A percentile compares a stretch with the other conserved stretches of the same genome.
These are phyloP conservation scores for Candida mattraensis DNA, from an alignment of 805 yeast species.

Conservation along the genomic window DNA sequence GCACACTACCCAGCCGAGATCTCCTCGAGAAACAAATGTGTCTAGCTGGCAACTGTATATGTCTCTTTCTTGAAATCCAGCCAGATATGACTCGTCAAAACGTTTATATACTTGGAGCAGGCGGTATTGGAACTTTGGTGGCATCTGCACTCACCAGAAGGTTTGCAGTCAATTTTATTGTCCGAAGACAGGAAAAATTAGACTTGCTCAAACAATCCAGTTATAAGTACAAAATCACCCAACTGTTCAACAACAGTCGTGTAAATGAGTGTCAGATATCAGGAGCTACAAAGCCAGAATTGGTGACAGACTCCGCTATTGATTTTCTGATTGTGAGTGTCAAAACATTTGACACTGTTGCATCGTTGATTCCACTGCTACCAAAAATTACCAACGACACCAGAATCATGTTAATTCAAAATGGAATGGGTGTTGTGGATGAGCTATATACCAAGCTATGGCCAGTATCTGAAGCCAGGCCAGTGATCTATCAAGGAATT, in stretches of 20 bases:
- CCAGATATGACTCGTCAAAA: slow-evolving; percentile 5
- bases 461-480: slow-evolving; percentile 47
- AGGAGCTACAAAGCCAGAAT: slow-evolving; percentile 17
- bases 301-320: slow-evolving; percentile 22
- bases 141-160: slow-evolving; percentile 23
- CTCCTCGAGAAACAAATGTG: too few relatives aligned
- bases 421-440: slow-evolving; percentile 77
- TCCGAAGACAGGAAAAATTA: slow-evolving; percentile 27
- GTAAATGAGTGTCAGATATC: slow-evolving; percentile 15
- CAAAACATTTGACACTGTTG: slow-evolving; percentile 71
- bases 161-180: slow-evolving; percentile 27
- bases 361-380: slow-evolving; percentile 58
- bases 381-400: slow-evolving; percentile 49
- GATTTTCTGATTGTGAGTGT: slow-evolving; percentile 64
- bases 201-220: slow-evolving; percentile 17
- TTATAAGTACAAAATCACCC: slow-evolving; percentile 24
- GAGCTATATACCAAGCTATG: slow-evolving; percentile 52
- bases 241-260: slow-evolving; percentile 24
- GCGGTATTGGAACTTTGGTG: slow-evolving; percentile 36
- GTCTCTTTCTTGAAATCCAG: too few relatives aligned
- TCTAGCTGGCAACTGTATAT: too few relatives aligned
- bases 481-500: slow-evolving; percentile 70
- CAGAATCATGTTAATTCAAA: slow-evolving; percentile 70
- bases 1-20: slow-evolving; percentile 1
- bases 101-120: slow-evolving; percentile 34